Base-by-base conservation (phyloP, 23 red algal species). In the Gracilaria gracilis region DNA sequence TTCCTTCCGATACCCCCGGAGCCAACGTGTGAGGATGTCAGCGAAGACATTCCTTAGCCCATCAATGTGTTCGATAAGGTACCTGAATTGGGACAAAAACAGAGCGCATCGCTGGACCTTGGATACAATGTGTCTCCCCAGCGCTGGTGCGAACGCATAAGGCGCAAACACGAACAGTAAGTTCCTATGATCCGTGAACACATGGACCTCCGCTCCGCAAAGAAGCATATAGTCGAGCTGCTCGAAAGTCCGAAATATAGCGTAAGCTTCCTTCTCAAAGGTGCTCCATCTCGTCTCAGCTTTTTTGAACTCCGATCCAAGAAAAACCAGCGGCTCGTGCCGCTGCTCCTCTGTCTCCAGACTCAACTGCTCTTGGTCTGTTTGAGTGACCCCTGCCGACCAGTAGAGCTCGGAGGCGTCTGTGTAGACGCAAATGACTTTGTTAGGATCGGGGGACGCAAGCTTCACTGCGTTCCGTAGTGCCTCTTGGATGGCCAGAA, bases 171-270 rank as follows among this genome's bases (percentile, higher is more conserved):
- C 80, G 46, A 83, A 83, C 5, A 83, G 0, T 0, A 83, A 20
- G 80, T 83, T 83, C 13, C 80, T 0, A 39, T 83, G 80, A 23
- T n/a, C 80, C 17, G 80, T 83, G 38, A 83, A 83, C 15, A 83
- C 80, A 19, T 36, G 53, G 6, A 40, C 27, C 3, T 13, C 50
- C 6, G 0, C 4, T 2, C 62, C 2, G 48, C 0, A 17, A 12
- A 83, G 80, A 46, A 83, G 32, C 28, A 83, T 0, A 31, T 62
- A 83, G 53, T 83, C 48, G 13, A 83, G 50, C 57, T 83, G 61
- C 14, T 83, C 53, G 29, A 83, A 83, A 36, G 80, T 83, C 35
- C 62, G 49, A 34, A 83, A 25, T 9, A 83, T 66, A 16, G 9
- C 80, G 29, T 25, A 83, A 4, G 0, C 1, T 31, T 83, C 53